These are phyloP conservation scores for Pouteria campechiana DNA, from an alignment of 179 eudicot species.

Conservation along the genomic window DNA sequence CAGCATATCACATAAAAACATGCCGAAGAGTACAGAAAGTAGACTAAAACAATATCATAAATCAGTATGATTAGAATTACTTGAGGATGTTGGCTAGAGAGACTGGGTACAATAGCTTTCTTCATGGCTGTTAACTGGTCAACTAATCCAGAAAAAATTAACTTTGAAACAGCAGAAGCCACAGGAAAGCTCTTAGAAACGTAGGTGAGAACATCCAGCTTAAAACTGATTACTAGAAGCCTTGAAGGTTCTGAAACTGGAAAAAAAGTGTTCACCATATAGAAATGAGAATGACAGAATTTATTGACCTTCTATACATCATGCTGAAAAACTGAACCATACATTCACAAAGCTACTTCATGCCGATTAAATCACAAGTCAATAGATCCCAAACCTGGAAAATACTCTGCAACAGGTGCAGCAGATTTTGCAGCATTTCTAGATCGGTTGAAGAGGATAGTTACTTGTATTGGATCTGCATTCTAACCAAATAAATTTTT, in stretches of 20 bases:
- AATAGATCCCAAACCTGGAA: constrained; percentile 43
- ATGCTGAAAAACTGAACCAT: no score
- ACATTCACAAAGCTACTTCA: no score
- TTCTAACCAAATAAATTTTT: constrained; percentile 35
- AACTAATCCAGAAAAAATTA: constrained; percentile 67
- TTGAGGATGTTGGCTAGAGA: constrained; percentile 45
- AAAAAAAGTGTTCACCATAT: no score
- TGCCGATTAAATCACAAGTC: no score
- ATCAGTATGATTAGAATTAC: constrained; percentile 14
- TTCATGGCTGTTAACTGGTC: constrained; percentile 66
- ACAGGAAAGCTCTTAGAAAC: constrained; percentile 66
- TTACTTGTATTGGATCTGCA: constrained; percentile 82
- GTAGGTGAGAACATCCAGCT: constrained; percentile 72
- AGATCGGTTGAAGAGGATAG: constrained; percentile 44
- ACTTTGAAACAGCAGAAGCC: constrained; percentile 42
- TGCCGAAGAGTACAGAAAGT: no score
- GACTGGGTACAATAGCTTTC: constrained; percentile 31
- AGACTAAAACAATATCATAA: not conserved
- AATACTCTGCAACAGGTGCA: constrained; percentile 67
- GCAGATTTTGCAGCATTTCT: constrained; percentile 27
- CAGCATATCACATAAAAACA: no score
- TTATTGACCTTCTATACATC: no score
- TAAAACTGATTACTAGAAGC: constrained; percentile 50
- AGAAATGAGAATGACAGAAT: no score
- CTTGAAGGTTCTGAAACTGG: constrained; percentile 50